Conservation (phyloP, 2,329 filamentous ascomycete genomes). For the Penicillium fuscoglaucum region DNA sequence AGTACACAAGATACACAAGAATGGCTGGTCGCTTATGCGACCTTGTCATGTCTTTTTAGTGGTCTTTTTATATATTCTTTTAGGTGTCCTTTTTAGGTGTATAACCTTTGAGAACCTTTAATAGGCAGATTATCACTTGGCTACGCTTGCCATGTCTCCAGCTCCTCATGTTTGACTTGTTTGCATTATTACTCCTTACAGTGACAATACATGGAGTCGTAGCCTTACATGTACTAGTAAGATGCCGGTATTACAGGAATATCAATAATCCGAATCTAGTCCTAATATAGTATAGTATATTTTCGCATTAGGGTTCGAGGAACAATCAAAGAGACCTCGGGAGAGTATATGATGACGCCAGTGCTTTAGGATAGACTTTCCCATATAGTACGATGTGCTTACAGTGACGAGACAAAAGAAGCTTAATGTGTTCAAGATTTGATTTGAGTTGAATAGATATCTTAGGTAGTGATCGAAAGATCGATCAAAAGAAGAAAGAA, state of each 20-base stretch:
- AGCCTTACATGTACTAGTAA: no score
- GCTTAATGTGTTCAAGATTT: neutral
- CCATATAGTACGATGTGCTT: neutral
- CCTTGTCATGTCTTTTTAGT: no score
- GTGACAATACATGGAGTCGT: no score
- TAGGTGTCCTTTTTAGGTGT: no score
- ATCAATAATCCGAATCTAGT: neutral
- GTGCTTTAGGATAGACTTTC: neutral
- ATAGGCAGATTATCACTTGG: no score
- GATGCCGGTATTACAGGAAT: neutral
- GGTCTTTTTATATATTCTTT: no score
- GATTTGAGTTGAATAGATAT: conserved; percentile 3
- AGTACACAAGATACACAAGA: no score
- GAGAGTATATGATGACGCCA: neutral
- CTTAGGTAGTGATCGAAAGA: conserved; percentile 9
- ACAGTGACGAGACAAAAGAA: neutral
- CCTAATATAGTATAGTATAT: neutral
- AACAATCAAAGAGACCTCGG: neutral
- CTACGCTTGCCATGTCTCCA: no score
- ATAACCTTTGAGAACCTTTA: no score
- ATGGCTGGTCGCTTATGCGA: no score
- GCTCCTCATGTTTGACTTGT: no score
- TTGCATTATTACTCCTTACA: no score
- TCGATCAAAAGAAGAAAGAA: conserved; percentile 11
- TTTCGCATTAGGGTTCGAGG: neutral